Conservation (phyloP, 176 grass and related monocot genomes). For the Paspalum notatum region DNA sequence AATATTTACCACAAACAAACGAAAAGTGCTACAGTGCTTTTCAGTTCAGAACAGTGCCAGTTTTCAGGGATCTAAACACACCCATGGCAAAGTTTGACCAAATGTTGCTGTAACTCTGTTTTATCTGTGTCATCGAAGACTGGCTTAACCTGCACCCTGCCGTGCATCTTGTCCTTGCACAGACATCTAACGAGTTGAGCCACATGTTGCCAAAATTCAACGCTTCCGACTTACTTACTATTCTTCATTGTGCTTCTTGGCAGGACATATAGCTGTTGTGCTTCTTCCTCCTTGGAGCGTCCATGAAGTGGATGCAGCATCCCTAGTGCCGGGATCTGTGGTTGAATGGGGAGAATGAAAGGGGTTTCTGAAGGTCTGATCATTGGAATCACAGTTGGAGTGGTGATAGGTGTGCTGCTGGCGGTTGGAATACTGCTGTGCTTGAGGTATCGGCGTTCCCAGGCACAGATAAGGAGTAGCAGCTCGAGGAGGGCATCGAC, state of each 20-base stretch:
- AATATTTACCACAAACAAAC: no score
- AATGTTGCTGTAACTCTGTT: not conserved
- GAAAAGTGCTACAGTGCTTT: no score
- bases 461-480: constrained; percentile 59
- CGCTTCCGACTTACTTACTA: constrained; percentile 19
- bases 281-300: constrained; percentile 27
- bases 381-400: constrained; percentile 69
- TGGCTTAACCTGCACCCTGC: not conserved
- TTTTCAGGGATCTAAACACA: no score
- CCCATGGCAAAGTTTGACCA: constrained; percentile 43
- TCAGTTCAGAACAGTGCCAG: no score
- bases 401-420: constrained; percentile 77
- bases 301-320: constrained; percentile 44
- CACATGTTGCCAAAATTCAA: constrained; percentile 23
- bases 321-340: constrained; percentile 24
- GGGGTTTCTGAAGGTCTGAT: constrained; percentile 75
- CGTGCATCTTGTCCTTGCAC: not conserved
- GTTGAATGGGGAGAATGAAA: constrained; percentile 38
- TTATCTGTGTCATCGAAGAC: not conserved
- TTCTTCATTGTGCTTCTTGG: constrained; percentile 41
- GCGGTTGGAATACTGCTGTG: constrained; percentile 69
- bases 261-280: constrained; percentile 36
- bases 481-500: constrained; percentile 81
- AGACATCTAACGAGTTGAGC: constrained; percentile 19
- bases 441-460: constrained; percentile 63